Conservation (phyloP, 2,329 filamentous ascomycete genomes). For the Fusarium tupiense region DNA sequence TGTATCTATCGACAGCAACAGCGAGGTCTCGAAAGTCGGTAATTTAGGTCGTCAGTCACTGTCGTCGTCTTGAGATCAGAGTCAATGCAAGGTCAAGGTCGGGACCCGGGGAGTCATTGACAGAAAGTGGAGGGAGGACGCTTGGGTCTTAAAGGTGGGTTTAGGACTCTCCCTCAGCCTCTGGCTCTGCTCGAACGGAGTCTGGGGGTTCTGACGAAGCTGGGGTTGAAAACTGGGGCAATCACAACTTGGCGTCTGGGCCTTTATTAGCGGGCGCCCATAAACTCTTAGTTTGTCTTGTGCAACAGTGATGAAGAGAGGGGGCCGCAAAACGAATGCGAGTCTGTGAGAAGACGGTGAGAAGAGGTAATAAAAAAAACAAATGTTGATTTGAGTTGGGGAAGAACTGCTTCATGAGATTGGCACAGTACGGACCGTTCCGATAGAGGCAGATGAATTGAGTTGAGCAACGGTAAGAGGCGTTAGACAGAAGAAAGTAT, state of each 20-base stretch:
- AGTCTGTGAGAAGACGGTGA: constrained; percentile 4
- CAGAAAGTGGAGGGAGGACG: constrained; percentile 34
- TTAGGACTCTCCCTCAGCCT: not conserved
- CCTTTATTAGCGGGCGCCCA: constrained; percentile 5
- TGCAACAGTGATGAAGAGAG: not conserved
- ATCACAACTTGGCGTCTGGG: constrained; percentile 10
- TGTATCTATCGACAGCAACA: not conserved
- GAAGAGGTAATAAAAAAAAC: not conserved
- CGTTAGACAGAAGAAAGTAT: not conserved
- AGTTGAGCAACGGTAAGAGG: not conserved
- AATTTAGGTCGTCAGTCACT: constrained; percentile 1
- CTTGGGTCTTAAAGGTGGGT: constrained; percentile 21
- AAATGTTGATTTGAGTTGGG: not conserved
- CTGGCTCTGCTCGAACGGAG: not conserved
- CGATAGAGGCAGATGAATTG: not conserved
- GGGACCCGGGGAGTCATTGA: constrained; percentile 13
- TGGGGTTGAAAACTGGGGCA: constrained; percentile 38
- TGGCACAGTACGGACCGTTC: constrained; percentile 14
- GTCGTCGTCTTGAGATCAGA: constrained; percentile 17
- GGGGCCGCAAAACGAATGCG: not conserved
- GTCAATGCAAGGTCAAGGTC: constrained; percentile 9
- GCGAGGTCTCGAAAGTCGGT: not conserved
- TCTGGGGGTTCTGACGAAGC: constrained; percentile 19
- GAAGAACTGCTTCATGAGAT: not conserved
- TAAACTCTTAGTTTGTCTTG: not conserved